Conservation (phyloP, 2,329 filamentous ascomycete genomes). For the Fusarium fujikuroi region DNA sequence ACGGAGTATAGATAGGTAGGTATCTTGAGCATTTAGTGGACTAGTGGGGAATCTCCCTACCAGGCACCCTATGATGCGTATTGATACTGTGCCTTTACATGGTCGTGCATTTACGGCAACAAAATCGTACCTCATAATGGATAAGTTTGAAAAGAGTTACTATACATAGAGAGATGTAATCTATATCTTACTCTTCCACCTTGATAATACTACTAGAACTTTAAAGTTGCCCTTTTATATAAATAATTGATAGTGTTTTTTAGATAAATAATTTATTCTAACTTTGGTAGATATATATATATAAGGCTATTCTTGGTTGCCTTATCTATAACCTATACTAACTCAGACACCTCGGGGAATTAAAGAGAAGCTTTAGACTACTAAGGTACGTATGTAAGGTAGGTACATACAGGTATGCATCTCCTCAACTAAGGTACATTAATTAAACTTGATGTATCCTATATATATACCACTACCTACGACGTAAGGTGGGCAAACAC, state of each 20-base stretch:
- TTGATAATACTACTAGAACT: too few relatives aligned
- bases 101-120: not conserved
- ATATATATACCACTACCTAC: not conserved
- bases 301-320: not conserved
- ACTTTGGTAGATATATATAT: not conserved
- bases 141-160: not conserved
- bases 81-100: not conserved
- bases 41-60: not conserved
- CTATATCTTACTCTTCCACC: not conserved
- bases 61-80: not conserved
- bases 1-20: too few relatives aligned
- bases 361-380: not conserved
- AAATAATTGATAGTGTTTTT: too few relatives aligned
- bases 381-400: not conserved
- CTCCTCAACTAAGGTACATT: not conserved
- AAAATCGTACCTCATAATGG: not conserved
- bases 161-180: not conserved
- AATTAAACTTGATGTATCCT: not conserved
- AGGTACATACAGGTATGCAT: not conserved
- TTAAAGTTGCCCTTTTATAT: not conserved
- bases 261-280: not conserved
- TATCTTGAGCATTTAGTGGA: not conserved
- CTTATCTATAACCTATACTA: not conserved
- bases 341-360: not conserved
- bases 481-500: not conserved